Conservation (phyloP, 805 yeast genomes). For the Teunomyces gatunensis region DNA sequence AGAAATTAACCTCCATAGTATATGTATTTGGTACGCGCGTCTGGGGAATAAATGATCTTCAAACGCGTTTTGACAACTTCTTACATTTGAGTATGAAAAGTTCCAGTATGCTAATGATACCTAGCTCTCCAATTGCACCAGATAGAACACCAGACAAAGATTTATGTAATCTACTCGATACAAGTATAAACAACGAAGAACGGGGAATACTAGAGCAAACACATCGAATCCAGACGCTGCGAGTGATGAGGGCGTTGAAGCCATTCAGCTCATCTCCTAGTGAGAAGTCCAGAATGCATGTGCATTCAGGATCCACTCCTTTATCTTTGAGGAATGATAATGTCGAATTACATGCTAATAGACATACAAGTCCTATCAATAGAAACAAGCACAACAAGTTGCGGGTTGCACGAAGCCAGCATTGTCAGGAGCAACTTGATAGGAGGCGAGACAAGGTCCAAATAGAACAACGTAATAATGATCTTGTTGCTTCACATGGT, state of each 20-base stretch:
- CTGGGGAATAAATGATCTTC: not conserved
- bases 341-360: not conserved
- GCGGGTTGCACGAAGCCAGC: constrained; percentile 23
- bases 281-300: not conserved
- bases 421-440: constrained; percentile 17
- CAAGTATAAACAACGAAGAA: not conserved
- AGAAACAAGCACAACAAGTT: constrained; percentile 23
- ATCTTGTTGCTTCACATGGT: constrained; percentile 7
- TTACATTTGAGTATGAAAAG: not conserved
- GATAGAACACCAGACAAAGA: not conserved
- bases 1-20: not conserved
- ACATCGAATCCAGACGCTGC: constrained; percentile 15
- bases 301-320: not conserved
- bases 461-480: constrained; percentile 8
- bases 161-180: not conserved
- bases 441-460: constrained; percentile 1
- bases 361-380: constrained; percentile 11
- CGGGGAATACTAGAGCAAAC: not conserved
- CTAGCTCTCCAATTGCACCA: not conserved
- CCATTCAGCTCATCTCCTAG: constrained; percentile 10
- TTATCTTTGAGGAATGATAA: not conserved
- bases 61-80: not conserved
- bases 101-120: not conserved
- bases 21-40: not conserved
- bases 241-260: constrained; percentile 12